Evolutionary conservation across 2,329 filamentous ascomycete species (phyloP).

Genomic region (Xylaria arbuscula): DNA sequence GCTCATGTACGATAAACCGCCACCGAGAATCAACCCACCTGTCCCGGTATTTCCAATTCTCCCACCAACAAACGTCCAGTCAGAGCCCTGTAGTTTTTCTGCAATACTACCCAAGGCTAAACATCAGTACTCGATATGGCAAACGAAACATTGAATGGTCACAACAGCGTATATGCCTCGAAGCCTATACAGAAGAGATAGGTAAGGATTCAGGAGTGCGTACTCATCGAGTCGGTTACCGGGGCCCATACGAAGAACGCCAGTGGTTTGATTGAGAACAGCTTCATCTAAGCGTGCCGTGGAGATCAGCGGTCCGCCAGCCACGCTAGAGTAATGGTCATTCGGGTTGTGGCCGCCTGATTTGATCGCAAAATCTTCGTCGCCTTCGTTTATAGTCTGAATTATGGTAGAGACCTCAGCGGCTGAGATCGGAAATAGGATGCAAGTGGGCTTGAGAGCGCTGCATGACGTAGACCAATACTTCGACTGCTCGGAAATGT

Average conservation of each 20-base stretch:
- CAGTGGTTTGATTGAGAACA: conserved; percentile 52
- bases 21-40: conserved; percentile 62
- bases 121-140: background rate
- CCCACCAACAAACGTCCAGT: conserved; percentile 56
- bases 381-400: conserved; percentile 58
- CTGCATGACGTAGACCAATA: conserved; percentile 61
- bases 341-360: conserved; percentile 70
- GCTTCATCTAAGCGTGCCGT: conserved; percentile 58
- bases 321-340: conserved; percentile 62
- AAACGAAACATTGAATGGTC: background rate
- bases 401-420: conserved; percentile 65
- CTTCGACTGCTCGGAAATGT: conserved; percentile 53
- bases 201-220: background rate
- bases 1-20: conserved; percentile 65
- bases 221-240: conserved; percentile 57
- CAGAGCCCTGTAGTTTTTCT: conserved; percentile 54
- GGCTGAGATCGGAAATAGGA: conserved; percentile 60
- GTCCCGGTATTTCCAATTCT: conserved; percentile 59
- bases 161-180: background rate
- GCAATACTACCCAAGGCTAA: conserved; percentile 46
- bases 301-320: conserved; percentile 62
- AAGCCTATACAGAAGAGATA: background rate
- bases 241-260: conserved; percentile 57
- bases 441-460: conserved; percentile 58
- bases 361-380: conserved; percentile 64